Evolutionary conservation across 257 asterid genomes (phyloP), one percentile per base, ranked within the genome.

Genomic region (Datura wrightii): DNA sequence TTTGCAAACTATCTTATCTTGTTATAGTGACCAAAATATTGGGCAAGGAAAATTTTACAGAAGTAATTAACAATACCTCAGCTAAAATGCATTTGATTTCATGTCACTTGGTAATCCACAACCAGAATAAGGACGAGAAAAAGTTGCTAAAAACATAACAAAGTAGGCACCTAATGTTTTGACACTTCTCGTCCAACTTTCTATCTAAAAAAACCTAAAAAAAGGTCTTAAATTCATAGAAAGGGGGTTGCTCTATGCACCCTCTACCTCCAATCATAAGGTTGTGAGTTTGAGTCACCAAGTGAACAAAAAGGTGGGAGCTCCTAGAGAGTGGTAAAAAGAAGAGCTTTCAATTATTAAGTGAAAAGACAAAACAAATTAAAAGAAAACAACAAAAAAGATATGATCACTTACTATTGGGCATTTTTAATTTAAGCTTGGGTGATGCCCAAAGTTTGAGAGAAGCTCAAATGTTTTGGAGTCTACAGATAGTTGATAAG

Each of bases 81-180:
- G 72, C 31, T 65, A 65, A 34, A 65, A 36, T 65, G 74, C 19
- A 65, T 36, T 65, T 65, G 46, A 36, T 24, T 65, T 65, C 74
- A 65, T 11, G 46, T 65, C 44, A 65, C 72, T 65, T 10, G 8
- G 72, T 34, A 65, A 65, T 65, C 46, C 72, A 65, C 72, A 65
- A 13, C 74, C n/a, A 65, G 74, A 65, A 65, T 65, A 65, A 65
- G 72, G 74, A 65, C 3, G 36, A 39, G 46, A 65, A 24, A 13
- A 65, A 36, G 72, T 34, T 13, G 6, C 46, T 41, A 65, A 65
- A 65, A 65, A 65, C 44, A 65, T 41, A 34, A 65, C 46, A 65
- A 65, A 34, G 72, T 34, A 13, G 72, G 72, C n/a, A 46, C 72
- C 72, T 65, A 65, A 34, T 11, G 72, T 65, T 10, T 46, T 62